phyloP scores from a whole-genome alignment of 1,284 basidiomycete genomes.

The Ustilago tritici region DNA sequence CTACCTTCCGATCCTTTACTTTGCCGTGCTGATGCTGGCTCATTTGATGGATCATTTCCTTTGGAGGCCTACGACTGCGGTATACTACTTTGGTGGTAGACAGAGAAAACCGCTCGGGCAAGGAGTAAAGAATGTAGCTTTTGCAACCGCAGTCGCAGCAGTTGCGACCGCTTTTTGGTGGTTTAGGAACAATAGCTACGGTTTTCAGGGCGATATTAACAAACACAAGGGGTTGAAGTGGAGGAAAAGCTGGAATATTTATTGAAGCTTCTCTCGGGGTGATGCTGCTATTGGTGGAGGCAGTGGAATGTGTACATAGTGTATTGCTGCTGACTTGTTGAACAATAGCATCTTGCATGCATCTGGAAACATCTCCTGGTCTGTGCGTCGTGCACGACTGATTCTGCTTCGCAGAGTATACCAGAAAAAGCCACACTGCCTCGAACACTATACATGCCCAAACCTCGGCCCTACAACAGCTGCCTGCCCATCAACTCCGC shows the following conservation, averaged over 20 bases:
- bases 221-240: constrained; percentile 60
- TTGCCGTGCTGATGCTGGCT: constrained; percentile 89
- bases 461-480: no score
- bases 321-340: no score
- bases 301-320: no score
- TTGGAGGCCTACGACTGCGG: constrained; percentile 70
- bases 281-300: no score
- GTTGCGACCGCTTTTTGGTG: constrained; percentile 89
- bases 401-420: no score
- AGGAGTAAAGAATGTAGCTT: constrained; percentile 79
- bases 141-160: constrained; percentile 75
- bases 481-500: no score
- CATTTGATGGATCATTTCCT: constrained; percentile 90
- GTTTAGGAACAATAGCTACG: constrained; percentile 89
- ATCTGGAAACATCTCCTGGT: no score
- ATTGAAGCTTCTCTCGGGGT: constrained; percentile 15
- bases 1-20: constrained; percentile 88
- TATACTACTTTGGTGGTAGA: constrained; percentile 47
- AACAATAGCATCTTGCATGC: no score
- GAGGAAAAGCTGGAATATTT: constrained; percentile 69
- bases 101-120: constrained; percentile 71
- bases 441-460: no score
- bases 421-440: no score
- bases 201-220: constrained; percentile 84
- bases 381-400: no score